A percentile compares a stretch with the other conserved stretches of the same genome.
Evolutionary conservation across 1,284 basidiomycete genomes (phyloP).

Genomic region (Ganoderma resinaceum): DNA sequence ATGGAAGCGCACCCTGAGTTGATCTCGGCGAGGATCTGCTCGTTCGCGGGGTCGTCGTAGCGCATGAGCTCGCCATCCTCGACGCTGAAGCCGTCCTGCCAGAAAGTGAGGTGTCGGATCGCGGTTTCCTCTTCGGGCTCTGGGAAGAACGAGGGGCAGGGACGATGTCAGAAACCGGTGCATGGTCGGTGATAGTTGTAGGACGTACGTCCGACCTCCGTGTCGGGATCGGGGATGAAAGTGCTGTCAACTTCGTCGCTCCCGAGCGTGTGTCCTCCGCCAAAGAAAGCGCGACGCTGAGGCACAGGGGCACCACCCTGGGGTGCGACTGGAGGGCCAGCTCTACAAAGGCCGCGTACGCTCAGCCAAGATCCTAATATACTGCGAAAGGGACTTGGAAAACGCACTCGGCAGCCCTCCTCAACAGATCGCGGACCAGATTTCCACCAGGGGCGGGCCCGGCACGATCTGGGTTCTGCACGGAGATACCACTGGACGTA

Average conservation of each 20-base stretch:
- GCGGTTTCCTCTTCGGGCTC: constrained; percentile 66
- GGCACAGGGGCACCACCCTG: constrained; percentile 21
- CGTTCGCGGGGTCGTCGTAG: constrained; percentile 86
- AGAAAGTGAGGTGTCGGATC: constrained; percentile 88
- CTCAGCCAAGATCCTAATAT: not conserved
- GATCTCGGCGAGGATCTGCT: constrained; percentile 79
- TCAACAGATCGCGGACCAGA: constrained; percentile 83
- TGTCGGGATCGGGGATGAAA: constrained; percentile 74
- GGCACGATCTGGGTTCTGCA: constrained; percentile 81
- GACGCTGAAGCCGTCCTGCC: constrained; percentile 94
- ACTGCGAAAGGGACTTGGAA: not conserved
- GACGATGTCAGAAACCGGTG: not conserved
- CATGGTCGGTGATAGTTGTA: not conserved
- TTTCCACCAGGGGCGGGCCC: constrained; percentile 62
- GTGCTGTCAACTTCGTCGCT: constrained; percentile 82
- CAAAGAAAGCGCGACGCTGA: constrained; percentile 54
- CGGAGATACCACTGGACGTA: constrained; percentile 78
- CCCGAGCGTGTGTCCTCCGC: constrained; percentile 86
- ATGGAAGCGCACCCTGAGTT: constrained; percentile 70
- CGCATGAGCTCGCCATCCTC: constrained; percentile 89
- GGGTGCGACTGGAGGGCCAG: constrained; percentile 46
- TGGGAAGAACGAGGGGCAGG: constrained; percentile 4
- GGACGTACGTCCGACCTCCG: constrained; percentile 30
- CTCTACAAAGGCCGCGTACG: constrained; percentile 37
- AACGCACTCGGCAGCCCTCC: constrained; percentile 82